Conservation (phyloP, 208 protist genomes). For the Leishmania tropica region DNA sequence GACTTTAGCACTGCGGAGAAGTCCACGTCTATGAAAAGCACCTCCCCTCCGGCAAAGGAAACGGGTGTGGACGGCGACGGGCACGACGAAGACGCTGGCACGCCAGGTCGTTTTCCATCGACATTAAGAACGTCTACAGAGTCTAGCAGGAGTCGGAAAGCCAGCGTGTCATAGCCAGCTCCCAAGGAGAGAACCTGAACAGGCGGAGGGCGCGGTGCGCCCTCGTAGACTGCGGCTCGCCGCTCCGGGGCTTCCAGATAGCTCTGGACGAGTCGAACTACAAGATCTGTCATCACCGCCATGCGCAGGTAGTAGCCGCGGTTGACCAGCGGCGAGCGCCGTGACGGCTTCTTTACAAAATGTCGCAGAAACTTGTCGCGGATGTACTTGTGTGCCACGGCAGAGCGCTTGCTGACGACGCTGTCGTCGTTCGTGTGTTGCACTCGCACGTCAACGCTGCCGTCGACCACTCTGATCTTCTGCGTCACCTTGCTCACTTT, state of each 20-base stretch:
- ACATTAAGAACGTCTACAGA: slow-evolving; percentile 13
- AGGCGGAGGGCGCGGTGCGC: slow-evolving; percentile 1
- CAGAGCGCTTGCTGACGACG: slow-evolving; percentile 90
- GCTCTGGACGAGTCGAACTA: slow-evolving; percentile 40
- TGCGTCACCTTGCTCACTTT: slow-evolving; percentile 53
- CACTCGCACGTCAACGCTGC: slow-evolving; percentile 74
- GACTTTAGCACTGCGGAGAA: slow-evolving; percentile 79
- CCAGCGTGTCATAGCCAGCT: slow-evolving; percentile 89
- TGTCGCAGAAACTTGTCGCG: slow-evolving; percentile 73
- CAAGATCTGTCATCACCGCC: slow-evolving; percentile 76
- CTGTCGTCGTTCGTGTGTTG: slow-evolving; percentile 94
- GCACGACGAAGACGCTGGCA: not conserved
- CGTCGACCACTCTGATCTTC: slow-evolving; percentile 40
- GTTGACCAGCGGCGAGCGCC: slow-evolving; percentile 89
- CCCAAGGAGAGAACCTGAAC: slow-evolving; percentile 89
- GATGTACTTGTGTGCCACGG: slow-evolving; percentile 73
- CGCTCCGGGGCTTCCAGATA: slow-evolving; percentile 17
- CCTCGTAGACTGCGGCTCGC: not conserved
- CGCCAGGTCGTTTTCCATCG: not conserved
- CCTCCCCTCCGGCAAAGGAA: slow-evolving; percentile 18
- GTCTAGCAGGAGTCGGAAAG: slow-evolving; percentile 54
- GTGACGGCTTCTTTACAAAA: slow-evolving; percentile 83
- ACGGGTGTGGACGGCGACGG: not conserved
- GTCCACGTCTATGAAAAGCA: slow-evolving; percentile 84
- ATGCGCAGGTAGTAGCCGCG: slow-evolving; percentile 91